Base-by-base conservation (phyloP, 2,329 filamentous ascomycete genomes). In the Alternaria burnsii region DNA sequence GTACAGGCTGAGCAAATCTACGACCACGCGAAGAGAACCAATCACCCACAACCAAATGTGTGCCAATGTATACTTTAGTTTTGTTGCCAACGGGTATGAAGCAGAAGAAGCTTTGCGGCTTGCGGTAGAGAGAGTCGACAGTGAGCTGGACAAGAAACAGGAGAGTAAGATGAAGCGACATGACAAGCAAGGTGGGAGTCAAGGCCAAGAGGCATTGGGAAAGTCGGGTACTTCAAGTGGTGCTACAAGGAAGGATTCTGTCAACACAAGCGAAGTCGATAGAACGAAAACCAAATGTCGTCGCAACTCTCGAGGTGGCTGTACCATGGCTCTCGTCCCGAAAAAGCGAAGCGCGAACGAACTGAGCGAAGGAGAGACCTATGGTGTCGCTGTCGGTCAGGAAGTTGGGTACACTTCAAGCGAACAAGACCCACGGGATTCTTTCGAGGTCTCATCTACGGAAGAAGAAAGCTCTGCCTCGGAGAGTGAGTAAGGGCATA, bases 1-100 rank as follows among this genome's bases (percentile, higher is more conserved):
- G 7, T 66, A 74, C 54, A 72, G 62, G 8, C 34, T n/a, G 12
- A 36, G 58, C 5, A 57, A 55, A 11, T 2, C 54, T 7, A 28
- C 16, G 32, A 8, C 10, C 1, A 55, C 41, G 16, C 20, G 26
- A n/a, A 56, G 16, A 12, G 40, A 50, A n/a, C 11, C 58, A 3
- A n/a, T 30, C 10, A 46, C 52, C 0, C 71, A 75, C 26, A 75
- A 73, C 28, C 72, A 76, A 40, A 59, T 67, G 18, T 67, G 64
- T 18, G 59, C 66, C 1, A 66, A 59, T 30, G 66, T 59, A 22
- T 72, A 73, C 44, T 69, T 66, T 51, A 59, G 61, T 9, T 58
- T 61, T 2, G n/a, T 73, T 5, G 66, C 59, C 1, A 24, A 51
- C 3, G 72, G 61, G 1, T 10, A 52, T 11, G 32, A 43, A 4